Conservation (phyloP, 2,329 filamentous ascomycete species). For the Arthrobotrys iridis region DNA sequence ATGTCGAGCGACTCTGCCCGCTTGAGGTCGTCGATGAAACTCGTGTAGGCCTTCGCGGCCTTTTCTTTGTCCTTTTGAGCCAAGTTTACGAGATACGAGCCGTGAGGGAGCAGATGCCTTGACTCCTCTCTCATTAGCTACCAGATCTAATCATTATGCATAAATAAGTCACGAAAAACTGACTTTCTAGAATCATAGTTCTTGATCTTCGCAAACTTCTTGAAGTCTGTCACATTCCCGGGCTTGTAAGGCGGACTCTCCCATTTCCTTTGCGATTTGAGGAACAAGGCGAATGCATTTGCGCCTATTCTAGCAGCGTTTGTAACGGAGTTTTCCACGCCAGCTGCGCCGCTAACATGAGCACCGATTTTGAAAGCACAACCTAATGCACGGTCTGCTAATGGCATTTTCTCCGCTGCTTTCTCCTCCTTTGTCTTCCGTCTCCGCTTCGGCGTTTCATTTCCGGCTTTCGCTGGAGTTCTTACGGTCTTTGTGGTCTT, state of each 20-base stretch:
- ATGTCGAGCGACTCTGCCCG: slow-evolving; percentile 89
- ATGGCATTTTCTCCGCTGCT: slow-evolving; percentile 69
- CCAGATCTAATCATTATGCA: background rate
- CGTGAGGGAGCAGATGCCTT: slow-evolving; percentile 83
- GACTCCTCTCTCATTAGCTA: slow-evolving; percentile 43
- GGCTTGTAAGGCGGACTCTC: slow-evolving; percentile 78
- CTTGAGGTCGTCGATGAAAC: slow-evolving; percentile 86
- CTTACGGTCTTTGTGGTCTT: slow-evolving; percentile 27
- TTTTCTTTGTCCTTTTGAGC: slow-evolving; percentile 83
- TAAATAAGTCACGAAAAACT: slow-evolving; percentile 20
- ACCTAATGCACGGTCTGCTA: slow-evolving; percentile 75
- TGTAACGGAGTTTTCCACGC: slow-evolving; percentile 85
- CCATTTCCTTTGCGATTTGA: slow-evolving; percentile 98
- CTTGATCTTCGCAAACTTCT: slow-evolving; percentile 73
- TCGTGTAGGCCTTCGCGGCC: slow-evolving; percentile 82
- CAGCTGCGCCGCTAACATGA: slow-evolving; percentile 88
- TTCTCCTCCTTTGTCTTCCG: slow-evolving; percentile 66
- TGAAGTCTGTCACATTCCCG: slow-evolving; percentile 76
- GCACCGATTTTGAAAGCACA: slow-evolving; percentile 88
- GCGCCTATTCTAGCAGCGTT: slow-evolving; percentile 84
- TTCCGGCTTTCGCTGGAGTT: slow-evolving; percentile 2
- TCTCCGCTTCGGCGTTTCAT: slow-evolving; percentile 57
- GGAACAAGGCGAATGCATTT: slow-evolving; percentile 92
- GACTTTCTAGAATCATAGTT: slow-evolving; percentile 74
- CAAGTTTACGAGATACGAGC: slow-evolving; percentile 95